Evolutionary conservation across 108 stramenopile species (phyloP), one percentile per base, ranked within the genome.

Genomic region (Fistulifera solaris): DNA sequence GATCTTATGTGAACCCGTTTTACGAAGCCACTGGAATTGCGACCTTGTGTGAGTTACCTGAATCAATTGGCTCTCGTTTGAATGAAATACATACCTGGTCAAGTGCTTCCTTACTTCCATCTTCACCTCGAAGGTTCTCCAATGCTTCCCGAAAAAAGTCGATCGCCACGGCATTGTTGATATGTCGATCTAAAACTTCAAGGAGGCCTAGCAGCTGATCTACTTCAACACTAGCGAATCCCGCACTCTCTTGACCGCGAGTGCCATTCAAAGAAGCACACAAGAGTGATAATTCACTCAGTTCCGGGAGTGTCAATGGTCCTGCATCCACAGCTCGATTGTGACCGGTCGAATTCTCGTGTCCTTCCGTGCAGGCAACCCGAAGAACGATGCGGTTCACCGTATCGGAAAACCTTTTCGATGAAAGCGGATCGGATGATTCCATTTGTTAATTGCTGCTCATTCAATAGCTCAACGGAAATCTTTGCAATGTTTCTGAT

Each of bases 81-180:
- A 11, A 19, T 45, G n/a, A 22, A 21, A 19, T 17, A 21, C 54
- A 28, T 43, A 57, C 56, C 56, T 57, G 19, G 11, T 57, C 38
- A 39, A 57, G 15, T 6, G 43, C 40, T 6, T 22, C 25, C 12
- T 39, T n/a, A 23, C 22, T 8, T 15, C 23, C 21, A n/a, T 23
- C 61, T 48, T 61, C 41, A n/a, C 38, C 1, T 7, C 24, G 25
- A 21, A 40, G 19, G n/a, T 45, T 13, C n/a, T 21, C 10, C 40
- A 21, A 13, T 24, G 70, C 78, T 46, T 75, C 68, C n/a, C 56
- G 62, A 14, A 79, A 48, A 58, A 79, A 58, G 56, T 79, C 71
- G 26, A 79, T 46, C 18, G 45, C 31, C 40, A 55, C 57, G n/a
- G 73, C 78, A 4, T 47, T 46, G 18, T 44, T 42, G 10, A 79